These are phyloP conservation scores for Aspergillus phoenicis DNA, from an alignment of 2,329 filamentous ascomycete species.

Conservation along the genomic window DNA sequence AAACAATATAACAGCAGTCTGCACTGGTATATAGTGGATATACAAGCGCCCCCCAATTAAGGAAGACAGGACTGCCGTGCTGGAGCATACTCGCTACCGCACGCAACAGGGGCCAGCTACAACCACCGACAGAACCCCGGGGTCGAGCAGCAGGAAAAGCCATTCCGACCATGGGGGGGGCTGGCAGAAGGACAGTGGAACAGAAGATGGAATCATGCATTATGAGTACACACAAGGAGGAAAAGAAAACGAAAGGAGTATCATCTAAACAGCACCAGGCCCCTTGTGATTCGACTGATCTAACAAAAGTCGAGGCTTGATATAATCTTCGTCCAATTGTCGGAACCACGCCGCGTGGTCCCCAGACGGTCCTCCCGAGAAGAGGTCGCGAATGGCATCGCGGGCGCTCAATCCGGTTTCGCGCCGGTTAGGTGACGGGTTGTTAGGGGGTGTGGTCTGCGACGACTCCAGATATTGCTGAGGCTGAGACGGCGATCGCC, in stretches of 20 bases:
- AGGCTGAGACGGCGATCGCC: constrained; percentile 42
- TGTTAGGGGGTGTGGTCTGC: constrained; percentile 22
- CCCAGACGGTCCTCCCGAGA: constrained; percentile 70
- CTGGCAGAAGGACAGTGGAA: neutral
- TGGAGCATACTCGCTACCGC: neutral
- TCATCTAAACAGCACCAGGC: constrained; percentile 40
- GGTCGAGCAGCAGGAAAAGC: neutral
- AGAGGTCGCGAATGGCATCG: constrained; percentile 76
- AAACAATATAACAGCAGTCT: neutral
- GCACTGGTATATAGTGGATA: constrained; percentile 4
- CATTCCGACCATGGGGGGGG: neutral
- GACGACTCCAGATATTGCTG: constrained; percentile 29
- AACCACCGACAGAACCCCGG: neutral
- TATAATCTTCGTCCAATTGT: constrained; percentile 92
- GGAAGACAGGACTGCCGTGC: neutral
- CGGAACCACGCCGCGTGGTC: constrained; percentile 89
- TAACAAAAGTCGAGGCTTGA: constrained; percentile 86
- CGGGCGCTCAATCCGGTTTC: constrained; percentile 65
- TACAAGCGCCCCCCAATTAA: neutral
- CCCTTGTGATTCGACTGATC: constrained; percentile 62
- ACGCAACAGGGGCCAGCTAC: neutral
- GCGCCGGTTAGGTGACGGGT: constrained; percentile 35
- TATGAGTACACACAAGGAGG: constrained; percentile 16
- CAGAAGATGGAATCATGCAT: constrained; percentile 9
- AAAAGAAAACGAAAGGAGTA: neutral